phyloP scores from a whole-genome alignment of 768 basidiomycete species.

The Pulveroboletus ravenelii region DNA sequence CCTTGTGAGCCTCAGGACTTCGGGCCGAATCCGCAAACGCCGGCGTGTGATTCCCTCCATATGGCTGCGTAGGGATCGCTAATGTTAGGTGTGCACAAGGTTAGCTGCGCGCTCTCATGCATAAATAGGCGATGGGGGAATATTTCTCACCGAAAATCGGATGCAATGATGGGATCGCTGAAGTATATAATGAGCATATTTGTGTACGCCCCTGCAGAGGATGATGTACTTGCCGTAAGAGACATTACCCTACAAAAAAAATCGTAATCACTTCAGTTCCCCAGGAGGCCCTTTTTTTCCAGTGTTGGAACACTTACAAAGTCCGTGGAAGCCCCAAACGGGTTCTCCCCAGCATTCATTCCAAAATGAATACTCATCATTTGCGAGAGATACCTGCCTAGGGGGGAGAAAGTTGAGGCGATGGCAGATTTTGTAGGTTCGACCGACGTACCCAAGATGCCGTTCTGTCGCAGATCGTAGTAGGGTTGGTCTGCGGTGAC shows the following conservation, averaged over 20 bases:
- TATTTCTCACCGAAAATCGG: slow-evolving; percentile 50
- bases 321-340: slow-evolving; percentile 64
- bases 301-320: slow-evolving; percentile 48
- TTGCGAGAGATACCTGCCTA: slow-evolving; percentile 53
- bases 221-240: slow-evolving; percentile 49
- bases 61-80: slow-evolving; percentile 70
- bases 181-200: slow-evolving; percentile 13
- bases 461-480: slow-evolving; percentile 57
- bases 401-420: slow-evolving; percentile 1
- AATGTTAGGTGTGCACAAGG: slow-evolving; percentile 18
- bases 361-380: slow-evolving; percentile 44
- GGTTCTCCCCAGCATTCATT: slow-evolving; percentile 31
- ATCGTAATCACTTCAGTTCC: slow-evolving; percentile 12
- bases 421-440: not conserved
- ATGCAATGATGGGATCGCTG: slow-evolving; percentile 61
- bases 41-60: slow-evolving; percentile 74
- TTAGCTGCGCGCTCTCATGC: slow-evolving; percentile 11
- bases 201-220: not conserved
- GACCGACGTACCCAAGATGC: slow-evolving; percentile 42
- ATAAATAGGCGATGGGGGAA: not conserved
- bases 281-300: not conserved
- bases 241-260: slow-evolving; percentile 59
- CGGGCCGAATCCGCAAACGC: slow-evolving; percentile 59
- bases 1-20: slow-evolving; percentile 57
- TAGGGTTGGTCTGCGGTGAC: slow-evolving; percentile 41